Evolutionary conservation across 139 green algal genomes (phyloP).

Genomic region (Chlorella sp.): DNA sequence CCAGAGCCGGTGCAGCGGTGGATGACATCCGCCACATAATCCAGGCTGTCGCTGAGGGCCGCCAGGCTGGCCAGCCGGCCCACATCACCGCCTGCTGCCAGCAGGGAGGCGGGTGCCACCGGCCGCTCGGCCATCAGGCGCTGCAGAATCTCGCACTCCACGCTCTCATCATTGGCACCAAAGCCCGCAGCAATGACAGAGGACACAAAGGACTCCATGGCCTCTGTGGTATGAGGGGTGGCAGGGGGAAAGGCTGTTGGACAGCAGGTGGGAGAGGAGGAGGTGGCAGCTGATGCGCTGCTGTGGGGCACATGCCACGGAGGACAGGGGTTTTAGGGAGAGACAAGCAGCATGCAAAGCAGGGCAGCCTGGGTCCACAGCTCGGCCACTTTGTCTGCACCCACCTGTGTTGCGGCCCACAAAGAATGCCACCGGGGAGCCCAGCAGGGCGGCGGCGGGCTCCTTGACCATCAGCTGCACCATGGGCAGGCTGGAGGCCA

Average conservation of each 20-base stretch:
- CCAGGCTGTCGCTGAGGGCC: conserved; percentile 58
- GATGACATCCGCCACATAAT: conserved; percentile 66
- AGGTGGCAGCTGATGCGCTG: too few species aligned
- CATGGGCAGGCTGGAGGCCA: conserved; percentile 45
- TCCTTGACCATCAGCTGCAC: conserved; percentile 71
- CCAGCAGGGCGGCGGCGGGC: conserved; percentile 64
- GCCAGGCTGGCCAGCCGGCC: conserved; percentile 47
- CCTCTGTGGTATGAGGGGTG: conserved; percentile 31
- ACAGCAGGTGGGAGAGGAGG: background rate
- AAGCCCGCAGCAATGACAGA: conserved; percentile 46
- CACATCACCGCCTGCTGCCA: conserved; percentile 22
- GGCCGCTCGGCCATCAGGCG: conserved; percentile 43
- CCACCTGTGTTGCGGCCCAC: conserved; percentile 44
- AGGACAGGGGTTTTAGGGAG: too few species aligned
- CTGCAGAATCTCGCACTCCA: conserved; percentile 54
- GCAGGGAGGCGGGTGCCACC: conserved; percentile 53
- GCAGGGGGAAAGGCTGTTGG: background rate
- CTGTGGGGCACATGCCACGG: too few species aligned
- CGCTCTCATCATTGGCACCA: conserved; percentile 47
- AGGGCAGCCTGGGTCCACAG: background rate
- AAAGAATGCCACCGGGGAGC: conserved; percentile 57
- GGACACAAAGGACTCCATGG: conserved; percentile 50
- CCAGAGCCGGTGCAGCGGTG: conserved; percentile 43
- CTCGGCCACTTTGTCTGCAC: background rate
- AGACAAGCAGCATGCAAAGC: too few species aligned